phyloP scores from a whole-genome alignment of 371 early-diverging fungal species.

The Mortierella sp. region DNA sequence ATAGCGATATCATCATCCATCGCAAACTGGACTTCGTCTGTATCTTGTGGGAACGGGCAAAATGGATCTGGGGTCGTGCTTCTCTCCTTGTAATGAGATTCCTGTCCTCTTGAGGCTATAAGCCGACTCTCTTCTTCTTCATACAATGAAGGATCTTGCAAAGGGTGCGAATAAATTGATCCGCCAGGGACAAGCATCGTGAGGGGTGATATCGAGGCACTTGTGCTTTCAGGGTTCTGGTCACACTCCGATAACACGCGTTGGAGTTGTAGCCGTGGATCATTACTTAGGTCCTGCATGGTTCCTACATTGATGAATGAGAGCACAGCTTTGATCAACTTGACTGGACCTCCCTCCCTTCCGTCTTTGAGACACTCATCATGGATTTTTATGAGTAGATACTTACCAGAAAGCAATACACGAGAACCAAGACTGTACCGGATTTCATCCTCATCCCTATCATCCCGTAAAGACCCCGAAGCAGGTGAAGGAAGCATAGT shows the following conservation, averaged over 20 bases:
- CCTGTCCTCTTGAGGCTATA: background rate
- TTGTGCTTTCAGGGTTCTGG: conserved; percentile 4
- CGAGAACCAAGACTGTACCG: conserved; percentile 3
- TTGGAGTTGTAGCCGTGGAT: conserved; percentile 5
- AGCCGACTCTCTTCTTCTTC: conserved; percentile 8
- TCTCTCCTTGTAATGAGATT: conserved; percentile 22
- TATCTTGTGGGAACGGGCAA: conserved; percentile 53
- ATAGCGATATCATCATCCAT: conserved; percentile 57
- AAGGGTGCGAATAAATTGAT: conserved; percentile 5
- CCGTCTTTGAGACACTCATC: no score
- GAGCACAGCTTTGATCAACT: no score
- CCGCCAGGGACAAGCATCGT: conserved; percentile 20
- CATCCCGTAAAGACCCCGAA: conserved; percentile 34
- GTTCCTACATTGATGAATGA: background rate
- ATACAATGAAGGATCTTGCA: conserved; percentile 2
- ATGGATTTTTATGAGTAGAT: background rate
- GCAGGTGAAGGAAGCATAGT: conserved; percentile 38
- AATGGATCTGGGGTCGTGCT: conserved; percentile 47
- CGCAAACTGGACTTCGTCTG: conserved; percentile 60
- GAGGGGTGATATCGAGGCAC: conserved; percentile 13
- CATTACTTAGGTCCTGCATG: conserved; percentile 1
- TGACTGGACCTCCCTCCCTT: no score
- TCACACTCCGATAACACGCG: conserved; percentile 7
- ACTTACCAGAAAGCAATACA: conserved; percentile 3
- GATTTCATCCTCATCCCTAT: conserved; percentile 36